A percentile compares a stretch with the other conserved stretches of the same genome.
These are phyloP conservation scores for Choiromyces venosus DNA, from an alignment of 495 filamentous ascomycete species.

Conservation along the genomic window DNA sequence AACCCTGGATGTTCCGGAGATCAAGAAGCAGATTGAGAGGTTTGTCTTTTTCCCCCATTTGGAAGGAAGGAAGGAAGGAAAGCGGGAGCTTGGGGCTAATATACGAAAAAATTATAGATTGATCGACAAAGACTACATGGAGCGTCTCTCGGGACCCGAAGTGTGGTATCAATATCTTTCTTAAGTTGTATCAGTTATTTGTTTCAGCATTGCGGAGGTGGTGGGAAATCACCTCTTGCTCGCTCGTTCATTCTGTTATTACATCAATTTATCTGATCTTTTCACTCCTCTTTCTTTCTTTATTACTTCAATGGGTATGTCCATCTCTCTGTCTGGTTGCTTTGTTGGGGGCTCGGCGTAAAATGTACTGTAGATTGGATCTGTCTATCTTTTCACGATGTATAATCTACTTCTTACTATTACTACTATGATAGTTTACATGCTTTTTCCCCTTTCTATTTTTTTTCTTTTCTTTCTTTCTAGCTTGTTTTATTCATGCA, in stretches of 20 bases:
- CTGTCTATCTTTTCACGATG: neutral
- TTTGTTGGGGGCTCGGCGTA: neutral
- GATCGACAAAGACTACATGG: conserved; percentile 95
- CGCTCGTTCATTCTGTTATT: neutral
- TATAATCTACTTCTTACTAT: neutral
- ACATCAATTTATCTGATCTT: neutral
- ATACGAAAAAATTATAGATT: conserved; percentile 52
- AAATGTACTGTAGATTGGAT: neutral
- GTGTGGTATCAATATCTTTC: conserved; percentile 77
- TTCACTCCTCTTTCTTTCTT: neutral
- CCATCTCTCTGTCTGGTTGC: too few species aligned
- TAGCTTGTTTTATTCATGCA: too few species aligned
- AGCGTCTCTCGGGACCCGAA: conserved; percentile 60
- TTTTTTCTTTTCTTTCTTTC: too few species aligned
- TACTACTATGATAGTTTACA: too few species aligned
- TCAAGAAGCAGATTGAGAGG: conserved; percentile 96
- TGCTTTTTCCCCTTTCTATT: too few species aligned
- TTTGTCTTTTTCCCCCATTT: conserved; percentile 46
- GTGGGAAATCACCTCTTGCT: neutral
- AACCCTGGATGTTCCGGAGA: conserved; percentile 72
- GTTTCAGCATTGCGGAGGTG: neutral
- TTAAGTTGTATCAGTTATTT: conserved; percentile 44
- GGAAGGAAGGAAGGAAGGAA: neutral
- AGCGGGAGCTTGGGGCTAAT: neutral
- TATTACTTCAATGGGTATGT: neutral